Evolutionary conservation across 257 asterid genomes (phyloP), one percentile per base, ranked within the genome.

Genomic region (Gentiana straminea): DNA sequence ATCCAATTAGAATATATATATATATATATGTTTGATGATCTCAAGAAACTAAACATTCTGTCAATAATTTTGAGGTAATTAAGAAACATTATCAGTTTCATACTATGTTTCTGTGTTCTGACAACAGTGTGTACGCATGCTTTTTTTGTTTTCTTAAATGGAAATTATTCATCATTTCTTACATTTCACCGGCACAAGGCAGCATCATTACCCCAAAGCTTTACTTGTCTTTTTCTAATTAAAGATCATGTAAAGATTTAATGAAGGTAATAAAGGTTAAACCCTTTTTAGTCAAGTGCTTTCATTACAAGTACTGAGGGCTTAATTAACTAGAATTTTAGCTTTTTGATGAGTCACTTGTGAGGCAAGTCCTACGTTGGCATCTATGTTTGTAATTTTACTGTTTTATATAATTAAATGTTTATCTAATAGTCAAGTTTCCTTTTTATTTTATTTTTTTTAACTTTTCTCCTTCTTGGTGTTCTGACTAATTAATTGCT

Each of bases 181-280:
- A 24, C 69, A 70, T 61, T 73, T 70, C 9, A 60, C 70, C 74
- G 66, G 63, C 77, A 73, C 67, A 72, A 62, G 87, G 79, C 93
- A 80, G 39, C 82, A 83, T 83, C 61, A 86, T 86, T 72, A 52
- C 60, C 47, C 13, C 69, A 53, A 60, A 64, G 60, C 54, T 65
- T 62, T 71, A 61, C 76, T 55, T 73, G 86, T 77, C 83, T 61
- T 75, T 70, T 66, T 75, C 75, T 56, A 45, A 49, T 48, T 41
- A 7, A 41, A 41, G 35, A 63, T 56, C 57, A 52, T 11, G 55
- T 8, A 47, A 43, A 13, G 37, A 41, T 5, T 24, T 24, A 24
- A 24, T 24, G 24, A 48, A 36, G 35, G n/a, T 32, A 51, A 55
- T 55, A 67, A 51, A 54, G 54, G 51, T 57, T 35, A 7, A 41